Evolutionary conservation across 78 protist species (phyloP), one percentile per base, ranked within the genome.

Genomic region (Dictyostelium capitatum): DNA sequence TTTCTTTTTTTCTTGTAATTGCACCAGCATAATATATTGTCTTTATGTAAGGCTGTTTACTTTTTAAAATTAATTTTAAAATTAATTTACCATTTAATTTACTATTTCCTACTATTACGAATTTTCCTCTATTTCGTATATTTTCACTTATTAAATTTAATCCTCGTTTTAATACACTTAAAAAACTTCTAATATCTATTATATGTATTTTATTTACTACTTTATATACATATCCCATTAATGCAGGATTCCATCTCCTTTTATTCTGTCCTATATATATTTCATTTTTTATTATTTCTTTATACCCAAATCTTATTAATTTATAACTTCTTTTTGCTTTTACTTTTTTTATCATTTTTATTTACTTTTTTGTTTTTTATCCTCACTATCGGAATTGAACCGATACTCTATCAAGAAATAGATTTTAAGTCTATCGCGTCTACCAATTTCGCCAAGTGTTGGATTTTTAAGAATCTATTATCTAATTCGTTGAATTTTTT

Each of bases 401-500:
- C 32, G 82, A 47, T 78, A 82, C 70, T 82, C 74, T 14, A 48
- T 17, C 5, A 65, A 46, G 74, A 57, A 82, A 65, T 53, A 82
- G 65, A 82, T 82, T 78, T 78, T 78, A 48, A 78, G 82, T 78
- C 82, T 78, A 57, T 78, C 82, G 82, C 69, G 82, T 19, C 82
- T 78, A 78, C 82, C 82, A 1, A 28, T 78, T 78, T 32, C 83
- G 70, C 83, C 83, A 79, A 79, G 83, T 79, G 83, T 23, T 19
- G 3, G 6, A 6, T 30, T 30, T 2, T 65, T 30, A 23, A 4
- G 0, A 20, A 20, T 8, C 28, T 20, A 0, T 56, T 56, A 56
- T 20, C 64, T 56, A 6, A 56, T 56, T 56, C 46, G 12, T 30
- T 30, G 20, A 9, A n/a, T 20, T 30, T 23, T 65, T 65, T 65